Evolutionary conservation across 2,329 filamentous ascomycete species (phyloP), one percentile per base, ranked within the genome.

Genomic region (Phialemoniopsis sp.): DNA sequence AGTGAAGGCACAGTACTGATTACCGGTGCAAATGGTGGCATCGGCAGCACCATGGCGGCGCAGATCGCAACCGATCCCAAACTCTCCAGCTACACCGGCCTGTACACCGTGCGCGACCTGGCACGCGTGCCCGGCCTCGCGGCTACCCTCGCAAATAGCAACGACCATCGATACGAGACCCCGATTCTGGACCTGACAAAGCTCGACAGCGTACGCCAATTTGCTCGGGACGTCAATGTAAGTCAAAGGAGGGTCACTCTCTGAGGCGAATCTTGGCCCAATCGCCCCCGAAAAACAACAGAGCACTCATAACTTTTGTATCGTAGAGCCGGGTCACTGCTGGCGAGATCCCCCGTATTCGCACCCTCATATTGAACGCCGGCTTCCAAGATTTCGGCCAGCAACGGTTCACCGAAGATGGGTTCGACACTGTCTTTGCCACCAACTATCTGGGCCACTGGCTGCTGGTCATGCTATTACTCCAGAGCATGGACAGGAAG

Each of bases 341-440:
- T 7, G 34, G 48, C 30, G 32, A 51, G 16, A 42, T 54, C n/a
- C 50, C 49, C 8, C 49, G 49, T 3, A 49, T 53, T 18, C 46
- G 46, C 10, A 46, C 48, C n/a, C 46, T 54, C n/a, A 52, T 54
- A 15, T 39, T 53, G 18, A 52, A 52, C 32, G 48, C 50, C 9
- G 50, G 43, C 15, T 46, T 35, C 36, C 26, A 41, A 13, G 44
- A 48, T n/a, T 32, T 43, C 31, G 34, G 36, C 4, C 38, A 37
- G 9, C 47, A 51, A 29, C 29, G 34, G 9, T 43, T 34, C 29
- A 46, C 44, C 9, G 37, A 45, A 28, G 44, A 51, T n/a, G 45
- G 45, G 6, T 40, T 52, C 14, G 48, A 48, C 19, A 44, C 37
- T 16, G 40, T 34, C 10, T 54, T 54, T 29, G 42, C 37, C 29